Evolutionary conservation across 2,329 filamentous ascomycete genomes (phyloP).

Genomic region (Botrytis fabae): DNA sequence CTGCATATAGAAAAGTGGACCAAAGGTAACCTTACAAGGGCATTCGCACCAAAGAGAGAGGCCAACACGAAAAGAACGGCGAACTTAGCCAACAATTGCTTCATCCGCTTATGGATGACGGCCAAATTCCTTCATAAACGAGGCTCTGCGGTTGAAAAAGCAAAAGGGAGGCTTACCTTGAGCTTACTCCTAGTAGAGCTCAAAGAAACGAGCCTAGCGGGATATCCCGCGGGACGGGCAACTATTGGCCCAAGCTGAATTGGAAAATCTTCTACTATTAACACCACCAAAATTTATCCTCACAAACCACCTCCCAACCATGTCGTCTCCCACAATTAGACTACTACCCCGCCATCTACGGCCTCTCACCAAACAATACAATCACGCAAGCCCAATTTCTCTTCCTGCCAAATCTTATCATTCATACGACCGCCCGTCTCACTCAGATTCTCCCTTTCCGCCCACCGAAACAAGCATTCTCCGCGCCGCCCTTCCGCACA

Average conservation of each 20-base stretch:
- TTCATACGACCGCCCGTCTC: constrained; percentile 67
- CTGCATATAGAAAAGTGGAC: constrained; percentile 20
- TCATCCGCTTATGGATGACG: background rate
- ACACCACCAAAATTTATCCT: constrained; percentile 23
- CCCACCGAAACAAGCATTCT: constrained; percentile 74
- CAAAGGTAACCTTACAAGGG: constrained; percentile 6
- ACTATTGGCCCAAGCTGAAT: constrained; percentile 15
- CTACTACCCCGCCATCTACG: constrained; percentile 18
- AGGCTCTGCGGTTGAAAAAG: constrained; percentile 1
- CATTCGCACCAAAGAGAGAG: background rate
- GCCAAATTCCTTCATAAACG: background rate
- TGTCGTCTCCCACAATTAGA: constrained; percentile 12
- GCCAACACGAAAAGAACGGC: background rate
- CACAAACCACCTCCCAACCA: constrained; percentile 19
- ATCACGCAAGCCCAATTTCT: background rate
- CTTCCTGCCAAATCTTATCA: constrained; percentile 52
- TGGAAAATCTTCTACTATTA: constrained; percentile 13
- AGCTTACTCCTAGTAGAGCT: background rate
- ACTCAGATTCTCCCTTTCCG: constrained; percentile 62
- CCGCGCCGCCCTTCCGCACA: constrained; percentile 73
- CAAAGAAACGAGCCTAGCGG: constrained; percentile 1
- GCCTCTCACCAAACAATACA: constrained; percentile 2
- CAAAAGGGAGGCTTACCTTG: background rate
- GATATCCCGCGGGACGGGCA: constrained; percentile 13
- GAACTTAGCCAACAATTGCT: background rate